Conservation (phyloP, 1,284 basidiomycete species). For the Cutaneotrichosporon spelunceum region DNA sequence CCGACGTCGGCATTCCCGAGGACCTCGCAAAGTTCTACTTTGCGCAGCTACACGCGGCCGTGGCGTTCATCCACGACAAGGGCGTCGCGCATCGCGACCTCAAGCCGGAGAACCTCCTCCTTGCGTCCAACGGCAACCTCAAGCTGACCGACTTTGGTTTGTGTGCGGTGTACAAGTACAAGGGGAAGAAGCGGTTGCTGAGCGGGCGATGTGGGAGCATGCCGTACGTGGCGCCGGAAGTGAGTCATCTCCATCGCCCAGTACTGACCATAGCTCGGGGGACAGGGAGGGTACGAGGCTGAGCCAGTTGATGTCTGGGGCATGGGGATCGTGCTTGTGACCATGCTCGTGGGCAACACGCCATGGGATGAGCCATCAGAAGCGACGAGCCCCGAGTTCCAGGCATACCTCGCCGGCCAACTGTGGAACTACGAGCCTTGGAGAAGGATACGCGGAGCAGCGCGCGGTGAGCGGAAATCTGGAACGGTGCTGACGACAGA, state of each 20-base stretch:
- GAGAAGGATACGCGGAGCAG: conserved; percentile 64
- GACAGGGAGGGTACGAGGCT: conserved; percentile 65
- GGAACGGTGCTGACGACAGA: conserved; percentile 53
- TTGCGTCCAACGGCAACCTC: conserved; percentile 69
- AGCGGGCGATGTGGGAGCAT: conserved; percentile 86
- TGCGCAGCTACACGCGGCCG: conserved; percentile 76
- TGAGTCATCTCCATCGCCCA: conserved; percentile 43
- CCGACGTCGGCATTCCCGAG: conserved; percentile 81
- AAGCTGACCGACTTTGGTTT: conserved; percentile 97
- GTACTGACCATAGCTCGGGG: conserved; percentile 34
- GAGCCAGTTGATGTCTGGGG: conserved; percentile 97
- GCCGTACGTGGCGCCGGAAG: conserved; percentile 94
- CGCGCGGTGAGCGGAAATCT: conserved; percentile 57
- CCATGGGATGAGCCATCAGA: conserved; percentile 94
- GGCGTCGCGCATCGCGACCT: conserved; percentile 95
- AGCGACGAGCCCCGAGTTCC: conserved; percentile 69
- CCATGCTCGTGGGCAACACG: conserved; percentile 87
- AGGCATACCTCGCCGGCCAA: conserved; percentile 68
- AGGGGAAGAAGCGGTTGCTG: conserved; percentile 73
- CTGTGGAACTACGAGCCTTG: conserved; percentile 78
- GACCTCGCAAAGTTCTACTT: conserved; percentile 92
- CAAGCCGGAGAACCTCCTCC: conserved; percentile 90
- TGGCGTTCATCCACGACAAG: conserved; percentile 75
- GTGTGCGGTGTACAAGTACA: conserved; percentile 85
- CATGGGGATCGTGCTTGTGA: conserved; percentile 92